Percentiles rank a stretch among this genome's conserved stretches.
phyloP scores from a whole-genome alignment of 2,329 filamentous ascomycete species.

The Fusarium neocosmosporiellum region DNA sequence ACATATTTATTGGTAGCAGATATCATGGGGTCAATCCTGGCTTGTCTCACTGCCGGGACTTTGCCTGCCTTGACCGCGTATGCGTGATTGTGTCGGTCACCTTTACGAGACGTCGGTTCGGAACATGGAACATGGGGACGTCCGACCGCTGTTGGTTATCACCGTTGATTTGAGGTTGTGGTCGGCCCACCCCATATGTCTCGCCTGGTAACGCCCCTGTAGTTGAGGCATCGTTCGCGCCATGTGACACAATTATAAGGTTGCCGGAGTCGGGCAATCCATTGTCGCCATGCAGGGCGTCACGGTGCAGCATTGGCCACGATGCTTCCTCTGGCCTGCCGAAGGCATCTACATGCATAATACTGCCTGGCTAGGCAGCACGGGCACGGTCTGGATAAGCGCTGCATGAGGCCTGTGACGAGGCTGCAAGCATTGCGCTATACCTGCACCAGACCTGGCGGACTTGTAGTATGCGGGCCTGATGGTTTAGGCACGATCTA shows the following conservation, averaged over 20 bases:
- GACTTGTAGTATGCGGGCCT: neutral
- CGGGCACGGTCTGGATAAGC: neutral
- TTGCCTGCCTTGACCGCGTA: neutral
- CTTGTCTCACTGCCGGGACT: neutral
- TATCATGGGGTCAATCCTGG: neutral
- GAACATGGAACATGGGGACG: neutral
- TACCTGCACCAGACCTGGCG: neutral
- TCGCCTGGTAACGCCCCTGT: neutral
- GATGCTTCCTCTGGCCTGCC: neutral
- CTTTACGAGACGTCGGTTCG: neutral
- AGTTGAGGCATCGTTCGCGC: neutral
- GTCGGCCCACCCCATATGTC: neutral
- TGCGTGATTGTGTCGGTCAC: neutral
- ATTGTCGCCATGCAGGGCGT: neutral
- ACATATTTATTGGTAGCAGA: neutral
- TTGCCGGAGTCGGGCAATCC: neutral
- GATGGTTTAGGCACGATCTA: neutral
- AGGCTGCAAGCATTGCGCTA: neutral
- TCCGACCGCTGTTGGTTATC: neutral
- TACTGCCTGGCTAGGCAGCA: neutral
- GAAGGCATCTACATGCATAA: neutral
- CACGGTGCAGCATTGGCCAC: neutral
- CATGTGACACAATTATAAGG: neutral
- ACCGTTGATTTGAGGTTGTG: neutral
- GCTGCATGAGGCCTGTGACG: neutral